phyloP scores from a whole-genome alignment of 768 basidiomycete genomes.

The Lentinula guzmanii region DNA sequence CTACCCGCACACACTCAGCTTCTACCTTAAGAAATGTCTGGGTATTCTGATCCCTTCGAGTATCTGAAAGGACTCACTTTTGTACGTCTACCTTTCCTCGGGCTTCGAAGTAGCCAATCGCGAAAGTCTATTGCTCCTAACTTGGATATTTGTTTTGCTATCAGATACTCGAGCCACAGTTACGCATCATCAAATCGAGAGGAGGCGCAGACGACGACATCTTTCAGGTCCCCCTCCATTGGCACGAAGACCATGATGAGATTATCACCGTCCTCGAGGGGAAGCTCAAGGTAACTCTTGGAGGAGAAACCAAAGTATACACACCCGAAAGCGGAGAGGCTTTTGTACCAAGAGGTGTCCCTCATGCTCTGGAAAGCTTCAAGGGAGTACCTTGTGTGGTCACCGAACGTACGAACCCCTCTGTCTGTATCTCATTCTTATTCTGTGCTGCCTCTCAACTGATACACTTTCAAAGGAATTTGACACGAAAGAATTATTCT shows the following conservation, averaged over 20 bases:
- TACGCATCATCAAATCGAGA: slow-evolving; percentile 15
- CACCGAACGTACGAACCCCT: neutral
- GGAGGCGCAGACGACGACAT: slow-evolving; percentile 18
- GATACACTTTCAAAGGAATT: neutral
- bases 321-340: slow-evolving; percentile 25
- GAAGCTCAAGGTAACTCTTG: slow-evolving; percentile 21
- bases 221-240: slow-evolving; percentile 24
- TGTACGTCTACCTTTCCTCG: neutral
- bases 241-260: slow-evolving; percentile 30
- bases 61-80: neutral
- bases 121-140: neutral
- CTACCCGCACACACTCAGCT: no score
- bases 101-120: no score
- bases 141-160: neutral
- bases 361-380: slow-evolving; percentile 20
- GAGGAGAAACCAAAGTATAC: slow-evolving; percentile 15
- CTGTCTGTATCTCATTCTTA: neutral
- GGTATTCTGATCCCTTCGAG: neutral
- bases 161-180: neutral
- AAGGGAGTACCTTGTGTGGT: slow-evolving; percentile 20
- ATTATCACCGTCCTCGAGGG: slow-evolving; percentile 23
- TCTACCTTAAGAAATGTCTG: neutral
- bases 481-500: neutral
- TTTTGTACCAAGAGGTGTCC: slow-evolving; percentile 19
- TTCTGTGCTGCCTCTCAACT: neutral